Evolutionary conservation across 345 rosid species (phyloP).

Genomic region (Aquilaria sinensis): DNA sequence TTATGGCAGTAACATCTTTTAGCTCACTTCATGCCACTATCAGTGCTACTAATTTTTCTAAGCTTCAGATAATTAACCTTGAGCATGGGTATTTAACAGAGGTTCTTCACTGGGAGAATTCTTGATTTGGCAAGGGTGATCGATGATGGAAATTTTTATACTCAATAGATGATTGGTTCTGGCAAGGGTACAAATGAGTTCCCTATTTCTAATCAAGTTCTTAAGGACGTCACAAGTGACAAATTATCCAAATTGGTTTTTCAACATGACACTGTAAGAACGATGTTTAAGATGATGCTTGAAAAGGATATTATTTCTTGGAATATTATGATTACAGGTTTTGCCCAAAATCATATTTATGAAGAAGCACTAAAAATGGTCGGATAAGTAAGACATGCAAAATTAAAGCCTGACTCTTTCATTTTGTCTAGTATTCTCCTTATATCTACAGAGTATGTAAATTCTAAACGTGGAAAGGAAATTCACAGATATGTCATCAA

Average conservation of each 20-base stretch:
- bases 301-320: constrained; percentile 71
- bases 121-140: too few species aligned
- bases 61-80: too few species aligned
- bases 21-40: too few species aligned
- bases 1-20: too few species aligned
- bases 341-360: constrained; percentile 57
- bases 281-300: constrained; percentile 70
- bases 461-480: constrained; percentile 66
- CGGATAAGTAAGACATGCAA: constrained; percentile 47
- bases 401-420: constrained; percentile 64
- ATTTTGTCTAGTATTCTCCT: constrained; percentile 81
- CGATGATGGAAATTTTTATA: neutral
- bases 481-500: constrained; percentile 71
- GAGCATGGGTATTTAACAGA: too few species aligned
- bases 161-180: neutral
- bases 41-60: too few species aligned
- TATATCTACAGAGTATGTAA: constrained; percentile 54
- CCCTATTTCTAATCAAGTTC: too few species aligned
- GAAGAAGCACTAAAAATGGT: constrained; percentile 62
- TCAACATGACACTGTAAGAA: constrained; percentile 32
- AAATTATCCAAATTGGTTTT: too few species aligned
- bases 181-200: too few species aligned
- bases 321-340: constrained; percentile 72
- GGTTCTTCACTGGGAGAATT: too few species aligned
- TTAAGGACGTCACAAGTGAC: neutral